Evolutionary conservation across 2,329 filamentous ascomycete genomes (phyloP).

Genomic region (Hysterium pulicare): DNA sequence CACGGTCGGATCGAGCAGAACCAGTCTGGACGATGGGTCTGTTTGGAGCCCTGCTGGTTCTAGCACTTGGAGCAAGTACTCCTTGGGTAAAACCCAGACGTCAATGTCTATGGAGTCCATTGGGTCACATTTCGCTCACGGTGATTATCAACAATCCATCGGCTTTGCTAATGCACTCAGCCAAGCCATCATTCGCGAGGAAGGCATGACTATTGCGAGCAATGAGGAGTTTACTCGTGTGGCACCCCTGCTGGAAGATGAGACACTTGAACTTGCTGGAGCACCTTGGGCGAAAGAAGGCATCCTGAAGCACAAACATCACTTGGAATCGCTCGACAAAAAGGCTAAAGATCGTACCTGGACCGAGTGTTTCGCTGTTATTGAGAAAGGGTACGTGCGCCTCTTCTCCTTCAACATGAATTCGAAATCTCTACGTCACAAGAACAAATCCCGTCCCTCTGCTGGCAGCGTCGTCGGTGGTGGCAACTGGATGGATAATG

Average conservation of each 20-base stretch:
- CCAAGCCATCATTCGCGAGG: conserved; percentile 93
- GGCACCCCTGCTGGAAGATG: conserved; percentile 78
- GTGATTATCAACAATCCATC: conserved; percentile 92
- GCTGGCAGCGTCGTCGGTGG: conserved; percentile 77
- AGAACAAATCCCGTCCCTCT: conserved; percentile 55
- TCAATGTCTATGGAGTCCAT: conserved; percentile 92
- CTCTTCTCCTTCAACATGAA: conserved; percentile 88
- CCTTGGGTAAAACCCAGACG: conserved; percentile 82
- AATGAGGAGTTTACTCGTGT: conserved; percentile 58
- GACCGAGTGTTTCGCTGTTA: conserved; percentile 92
- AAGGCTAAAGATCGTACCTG: conserved; percentile 92
- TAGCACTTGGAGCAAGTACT: conserved; percentile 95
- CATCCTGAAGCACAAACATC: conserved; percentile 92
- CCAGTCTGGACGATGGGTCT: conserved; percentile 88
- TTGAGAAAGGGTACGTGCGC: conserved; percentile 91
- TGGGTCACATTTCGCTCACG: conserved; percentile 68
- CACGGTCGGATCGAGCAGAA: conserved; percentile 84
- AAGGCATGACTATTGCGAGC: conserved; percentile 56
- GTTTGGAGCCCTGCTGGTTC: conserved; percentile 88
- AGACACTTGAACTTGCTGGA: conserved; percentile 83
- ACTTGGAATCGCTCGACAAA: conserved; percentile 85
- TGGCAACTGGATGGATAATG: conserved; percentile 97
- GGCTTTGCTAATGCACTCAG: conserved; percentile 96
- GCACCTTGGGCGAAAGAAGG: conserved; percentile 99
- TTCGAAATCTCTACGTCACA: conserved; percentile 68